Base-by-base conservation (phyloP, 768 basidiomycete species). In the Lactarius hengduanensis region DNA sequence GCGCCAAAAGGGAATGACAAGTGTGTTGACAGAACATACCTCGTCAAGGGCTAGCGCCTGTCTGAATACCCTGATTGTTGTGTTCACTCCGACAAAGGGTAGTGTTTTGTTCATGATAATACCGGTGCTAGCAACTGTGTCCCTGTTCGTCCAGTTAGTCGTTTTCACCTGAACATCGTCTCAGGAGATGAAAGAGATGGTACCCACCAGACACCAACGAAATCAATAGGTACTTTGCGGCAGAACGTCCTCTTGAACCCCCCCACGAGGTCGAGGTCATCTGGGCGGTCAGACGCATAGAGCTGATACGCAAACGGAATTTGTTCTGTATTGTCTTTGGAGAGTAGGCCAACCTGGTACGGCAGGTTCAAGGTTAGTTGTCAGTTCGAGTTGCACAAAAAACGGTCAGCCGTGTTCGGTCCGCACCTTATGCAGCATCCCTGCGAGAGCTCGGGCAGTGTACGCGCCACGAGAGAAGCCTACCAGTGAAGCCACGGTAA, bases 1-100 rank as follows among this genome's bases (percentile, higher is more conserved):
- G 9, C 32, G 45, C 36, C 36, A 38, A 30, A 7, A 58, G 28
- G 4, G 20, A 28, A 15, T 6, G 22, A 38, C 16, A 32, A 4
- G 62, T 38, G 57, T 38, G 26, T 36, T 16, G 16, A 11, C 28
- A 26, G 54, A 5, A 72, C 79, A 61, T 67, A 89, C 89, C 78
- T 92, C 91, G 67, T 93, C 90, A 47, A 94, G 82, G 11, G 91
- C 79, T 26, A 92, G 78, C 0, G 91, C 92, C 57, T 94, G 92
- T 18, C 92, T 80, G 75, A 93, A 92, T 3, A 81, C 83, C 77
- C 81, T 86, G 73, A 93, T 87, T 16, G 81, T 80, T 26, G 76
- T 78, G 71, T 91, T 89, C 20, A 82, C 80, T 55, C 79, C 79
- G 0, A 87, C 86, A 69, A 91, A 93, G 0, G 92, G 92, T 32